A percentile compares a stretch with the other conserved stretches of the same genome.
These are phyloP conservation scores for Talaromyces sp. DNA, from an alignment of 2,329 filamentous ascomycete species.

Conservation along the genomic window DNA sequence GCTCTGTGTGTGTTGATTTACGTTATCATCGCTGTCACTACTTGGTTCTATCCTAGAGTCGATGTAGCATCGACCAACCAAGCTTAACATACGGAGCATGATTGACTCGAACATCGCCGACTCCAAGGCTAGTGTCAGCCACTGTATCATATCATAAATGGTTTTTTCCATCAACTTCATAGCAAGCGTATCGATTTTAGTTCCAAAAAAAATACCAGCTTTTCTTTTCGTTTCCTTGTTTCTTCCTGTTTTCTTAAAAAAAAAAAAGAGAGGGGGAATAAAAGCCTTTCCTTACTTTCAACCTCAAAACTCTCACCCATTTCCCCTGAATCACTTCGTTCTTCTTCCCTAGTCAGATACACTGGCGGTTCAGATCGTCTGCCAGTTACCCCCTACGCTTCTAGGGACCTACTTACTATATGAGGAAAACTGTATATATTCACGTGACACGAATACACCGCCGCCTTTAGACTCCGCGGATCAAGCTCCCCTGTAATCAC, in stretches of 20 bases:
- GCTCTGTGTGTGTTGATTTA: constrained; percentile 71
- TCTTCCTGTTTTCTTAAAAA: too few species aligned
- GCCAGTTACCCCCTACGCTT: neutral
- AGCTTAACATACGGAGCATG: constrained; percentile 3
- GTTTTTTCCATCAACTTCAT: neutral
- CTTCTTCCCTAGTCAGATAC: too few species aligned
- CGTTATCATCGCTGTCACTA: constrained; percentile 63
- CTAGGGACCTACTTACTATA: constrained; percentile 1
- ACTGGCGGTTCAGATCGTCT: neutral
- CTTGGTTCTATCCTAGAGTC: constrained; percentile 64
- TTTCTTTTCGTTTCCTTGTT: too few species aligned
- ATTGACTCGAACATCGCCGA: too few species aligned
- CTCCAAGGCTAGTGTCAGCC: too few species aligned
- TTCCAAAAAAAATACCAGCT: too few species aligned
- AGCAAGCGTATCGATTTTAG: too few species aligned
- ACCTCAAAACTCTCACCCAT: too few species aligned
- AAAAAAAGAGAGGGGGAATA: too few species aligned
- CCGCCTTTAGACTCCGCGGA: constrained; percentile 1
- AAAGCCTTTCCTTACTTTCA: too few species aligned
- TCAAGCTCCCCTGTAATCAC: neutral
- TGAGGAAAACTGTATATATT: constrained; percentile 15
- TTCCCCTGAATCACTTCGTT: too few species aligned
- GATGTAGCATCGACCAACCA: constrained; percentile 27
- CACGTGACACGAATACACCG: constrained; percentile 14
- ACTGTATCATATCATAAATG: too few species aligned